Percentiles rank a stretch among this genome's conserved stretches.
Evolutionary conservation across 306 rosid species (phyloP).

Genomic region (Vachellia pachyceras): DNA sequence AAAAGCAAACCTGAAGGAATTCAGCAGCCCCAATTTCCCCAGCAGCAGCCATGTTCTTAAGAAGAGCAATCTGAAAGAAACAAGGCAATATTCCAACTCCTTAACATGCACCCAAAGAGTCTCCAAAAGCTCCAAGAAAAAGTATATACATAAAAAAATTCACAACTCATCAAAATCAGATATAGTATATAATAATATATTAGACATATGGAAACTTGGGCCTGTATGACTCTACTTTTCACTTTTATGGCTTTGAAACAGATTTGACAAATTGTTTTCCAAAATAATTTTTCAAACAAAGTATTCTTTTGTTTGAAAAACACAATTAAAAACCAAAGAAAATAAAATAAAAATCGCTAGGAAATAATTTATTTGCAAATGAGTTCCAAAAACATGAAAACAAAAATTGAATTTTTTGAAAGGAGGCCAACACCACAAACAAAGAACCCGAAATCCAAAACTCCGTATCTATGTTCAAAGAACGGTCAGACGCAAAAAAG

Average conservation of each 20-base stretch:
- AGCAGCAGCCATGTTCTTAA: conserved; percentile 46
- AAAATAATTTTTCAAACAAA: background rate
- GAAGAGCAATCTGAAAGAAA: conserved; percentile 4
- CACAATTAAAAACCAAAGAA: background rate
- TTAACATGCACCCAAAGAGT: background rate
- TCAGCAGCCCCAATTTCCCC: conserved; percentile 54
- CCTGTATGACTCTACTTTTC: background rate
- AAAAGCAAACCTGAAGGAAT: conserved; percentile 49
- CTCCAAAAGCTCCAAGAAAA: background rate
- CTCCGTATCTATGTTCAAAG: background rate
- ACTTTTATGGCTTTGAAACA: background rate
- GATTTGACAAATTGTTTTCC: background rate
- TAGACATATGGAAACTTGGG: background rate
- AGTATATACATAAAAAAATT: background rate
- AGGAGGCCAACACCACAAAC: background rate
- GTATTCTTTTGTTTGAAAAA: background rate
- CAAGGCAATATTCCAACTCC: background rate
- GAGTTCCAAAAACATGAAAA: background rate
- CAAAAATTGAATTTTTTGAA: background rate
- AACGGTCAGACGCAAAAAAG: background rate
- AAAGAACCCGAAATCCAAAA: background rate
- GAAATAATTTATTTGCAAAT: background rate
- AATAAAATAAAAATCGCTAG: background rate
- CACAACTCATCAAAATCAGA: background rate
- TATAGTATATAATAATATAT: background rate